phyloP scores from a whole-genome alignment of 371 early-diverging fungal species.

The Mortierella sp. region DNA sequence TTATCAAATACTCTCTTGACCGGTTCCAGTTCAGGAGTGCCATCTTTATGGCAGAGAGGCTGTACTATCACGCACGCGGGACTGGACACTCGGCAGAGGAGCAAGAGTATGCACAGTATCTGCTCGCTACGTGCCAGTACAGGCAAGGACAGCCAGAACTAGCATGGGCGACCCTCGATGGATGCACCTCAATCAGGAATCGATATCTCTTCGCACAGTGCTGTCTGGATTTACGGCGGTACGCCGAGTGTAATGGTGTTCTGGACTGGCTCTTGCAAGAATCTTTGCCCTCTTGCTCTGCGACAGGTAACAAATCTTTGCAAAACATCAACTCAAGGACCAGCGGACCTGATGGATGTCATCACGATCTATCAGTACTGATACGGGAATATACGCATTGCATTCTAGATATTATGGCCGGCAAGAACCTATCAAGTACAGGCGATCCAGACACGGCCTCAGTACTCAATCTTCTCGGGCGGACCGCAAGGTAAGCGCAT shows the following conservation, averaged over 20 bases:
- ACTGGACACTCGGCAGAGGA: conserved; percentile 27
- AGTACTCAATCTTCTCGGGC: conserved; percentile 64
- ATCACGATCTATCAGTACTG: background rate
- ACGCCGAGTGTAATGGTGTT: conserved; percentile 58
- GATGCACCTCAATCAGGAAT: conserved; percentile 22
- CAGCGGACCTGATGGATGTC: background rate
- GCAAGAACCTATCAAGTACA: conserved; percentile 2
- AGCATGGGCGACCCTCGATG: conserved; percentile 43
- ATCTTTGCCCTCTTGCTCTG: conserved; percentile 15
- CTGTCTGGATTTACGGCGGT: conserved; percentile 59
- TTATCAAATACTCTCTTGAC: conserved; percentile 44
- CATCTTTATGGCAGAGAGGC: conserved; percentile 43
- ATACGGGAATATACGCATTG: background rate
- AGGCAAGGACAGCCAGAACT: conserved; percentile 35
- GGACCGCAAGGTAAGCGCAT: conserved; percentile 49
- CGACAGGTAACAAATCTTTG: conserved; percentile 24
- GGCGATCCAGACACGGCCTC: conserved; percentile 57
- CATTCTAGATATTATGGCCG: conserved; percentile 24
- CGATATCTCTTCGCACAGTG: conserved; percentile 62
- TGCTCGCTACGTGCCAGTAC: conserved; percentile 51
- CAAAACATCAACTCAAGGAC: background rate
- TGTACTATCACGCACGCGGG: conserved; percentile 26
- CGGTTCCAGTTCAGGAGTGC: conserved; percentile 47
- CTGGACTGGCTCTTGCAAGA: conserved; percentile 53
- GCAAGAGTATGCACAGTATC: conserved; percentile 41